phyloP scores from a whole-genome alignment of 164 flowering plant genomes.

The Amborella trichopoda region DNA sequence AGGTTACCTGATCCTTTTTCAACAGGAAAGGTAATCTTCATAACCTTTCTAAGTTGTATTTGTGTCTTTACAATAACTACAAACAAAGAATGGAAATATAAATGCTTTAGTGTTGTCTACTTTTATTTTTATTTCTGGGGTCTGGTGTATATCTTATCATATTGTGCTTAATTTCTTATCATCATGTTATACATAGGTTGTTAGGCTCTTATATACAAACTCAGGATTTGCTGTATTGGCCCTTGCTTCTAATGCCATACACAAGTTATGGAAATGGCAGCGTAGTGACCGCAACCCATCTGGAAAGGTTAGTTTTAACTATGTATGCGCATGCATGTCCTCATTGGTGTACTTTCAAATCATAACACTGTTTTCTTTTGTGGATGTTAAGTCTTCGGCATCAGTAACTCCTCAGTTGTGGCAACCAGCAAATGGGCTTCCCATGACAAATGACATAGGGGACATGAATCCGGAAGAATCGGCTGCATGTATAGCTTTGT shows the following conservation, averaged over 20 bases:
- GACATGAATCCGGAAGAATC: conserved; percentile 44
- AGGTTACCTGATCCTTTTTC: conserved; percentile 10
- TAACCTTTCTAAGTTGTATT: no score
- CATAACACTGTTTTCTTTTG: neutral
- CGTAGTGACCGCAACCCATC: conserved; percentile 43
- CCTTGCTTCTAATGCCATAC: conserved; percentile 48
- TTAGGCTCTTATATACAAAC: conserved; percentile 46
- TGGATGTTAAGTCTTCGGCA: conserved; percentile 37
- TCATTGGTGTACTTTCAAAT: neutral
- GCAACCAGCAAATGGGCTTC: conserved; percentile 56
- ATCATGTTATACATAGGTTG: conserved; percentile 23
- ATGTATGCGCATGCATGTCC: neutral
- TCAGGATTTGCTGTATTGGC: conserved; percentile 51
- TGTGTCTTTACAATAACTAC: no score
- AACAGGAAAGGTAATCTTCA: conserved; percentile 9
- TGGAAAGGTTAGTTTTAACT: conserved; percentile 32
- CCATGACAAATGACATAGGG: conserved; percentile 52
- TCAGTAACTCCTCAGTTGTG: conserved; percentile 43
- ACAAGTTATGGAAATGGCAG: conserved; percentile 77
- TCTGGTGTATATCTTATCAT: neutral
- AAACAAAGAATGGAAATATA: no score
- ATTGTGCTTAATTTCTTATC: neutral
- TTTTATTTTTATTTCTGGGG: no score
- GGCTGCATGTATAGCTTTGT: conserved; percentile 58
- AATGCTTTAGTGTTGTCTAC: no score